A percentile compares a stretch with the other conserved stretches of the same genome.
Evolutionary conservation across 2,329 filamentous ascomycete genomes (phyloP).

Genomic region (Phialophora expanda): DNA sequence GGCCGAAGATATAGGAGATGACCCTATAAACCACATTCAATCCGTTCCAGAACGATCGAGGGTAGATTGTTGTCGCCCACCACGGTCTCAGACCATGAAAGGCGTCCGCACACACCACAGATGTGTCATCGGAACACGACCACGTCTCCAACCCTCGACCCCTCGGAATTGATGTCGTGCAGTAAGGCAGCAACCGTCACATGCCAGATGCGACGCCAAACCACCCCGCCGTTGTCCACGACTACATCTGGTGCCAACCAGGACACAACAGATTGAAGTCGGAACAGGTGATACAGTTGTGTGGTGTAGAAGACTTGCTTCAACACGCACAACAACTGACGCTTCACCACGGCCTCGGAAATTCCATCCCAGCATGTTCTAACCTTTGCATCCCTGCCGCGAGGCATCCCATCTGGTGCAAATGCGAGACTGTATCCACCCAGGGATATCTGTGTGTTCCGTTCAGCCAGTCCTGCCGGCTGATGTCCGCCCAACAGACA

Average conservation of each 20-base stretch:
- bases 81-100: slow-evolving; percentile 46
- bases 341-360: slow-evolving; percentile 43
- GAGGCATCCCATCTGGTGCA: slow-evolving; percentile 58
- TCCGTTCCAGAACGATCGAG: slow-evolving; percentile 12
- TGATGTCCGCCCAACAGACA: slow-evolving; percentile 32
- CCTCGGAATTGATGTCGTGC: slow-evolving; percentile 26
- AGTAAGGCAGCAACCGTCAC: slow-evolving; percentile 40
- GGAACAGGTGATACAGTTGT: slow-evolving; percentile 21
- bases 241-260: slow-evolving; percentile 43
- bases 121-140: slow-evolving; percentile 32
- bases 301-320: slow-evolving; percentile 32
- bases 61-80: slow-evolving; percentile 17
- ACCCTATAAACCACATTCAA: slow-evolving; percentile 51
- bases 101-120: slow-evolving; percentile 44
- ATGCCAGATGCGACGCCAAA: slow-evolving; percentile 46
- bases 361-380: slow-evolving; percentile 45
- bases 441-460: slow-evolving; percentile 45
- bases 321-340: slow-evolving; percentile 23
- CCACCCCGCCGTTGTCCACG: slow-evolving; percentile 40
- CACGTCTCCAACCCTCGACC: slow-evolving; percentile 13
- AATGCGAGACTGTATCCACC: slow-evolving; percentile 49
- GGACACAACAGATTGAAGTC: slow-evolving; percentile 38
- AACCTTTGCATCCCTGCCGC: slow-evolving; percentile 52
- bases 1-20: slow-evolving; percentile 61
- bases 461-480: slow-evolving; percentile 55